A percentile compares a stretch with the other conserved stretches of the same genome.
Evolutionary conservation across 805 yeast species (phyloP).

Genomic region (Soucietia sequanensis): DNA sequence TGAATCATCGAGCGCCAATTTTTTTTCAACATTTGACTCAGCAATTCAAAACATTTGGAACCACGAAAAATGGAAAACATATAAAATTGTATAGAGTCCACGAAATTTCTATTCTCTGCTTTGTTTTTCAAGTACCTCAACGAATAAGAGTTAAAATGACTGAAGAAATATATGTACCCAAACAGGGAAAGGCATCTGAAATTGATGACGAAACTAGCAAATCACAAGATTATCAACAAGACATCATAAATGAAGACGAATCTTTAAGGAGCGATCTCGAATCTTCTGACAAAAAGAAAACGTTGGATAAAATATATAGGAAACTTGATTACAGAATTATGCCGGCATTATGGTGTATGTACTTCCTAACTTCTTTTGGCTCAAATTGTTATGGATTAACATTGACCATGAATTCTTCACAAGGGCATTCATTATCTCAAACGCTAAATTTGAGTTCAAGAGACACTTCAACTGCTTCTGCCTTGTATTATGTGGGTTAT

Average conservation of each 20-base stretch:
- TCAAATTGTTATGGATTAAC: slow-evolving; percentile 75
- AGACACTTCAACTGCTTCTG: slow-evolving; percentile 71
- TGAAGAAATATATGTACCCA: not conserved
- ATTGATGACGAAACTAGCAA: not conserved
- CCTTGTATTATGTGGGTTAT: slow-evolving; percentile 79
- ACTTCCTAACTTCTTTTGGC: slow-evolving; percentile 78
- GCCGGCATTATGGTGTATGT: slow-evolving; percentile 79
- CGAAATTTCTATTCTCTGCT: too few species aligned
- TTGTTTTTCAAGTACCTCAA: not conserved
- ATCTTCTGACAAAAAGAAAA: slow-evolving; percentile 14
- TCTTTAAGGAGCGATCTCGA: not conserved
- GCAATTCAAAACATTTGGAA: too few species aligned
- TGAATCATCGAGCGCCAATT: too few species aligned
- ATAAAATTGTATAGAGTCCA: too few species aligned
- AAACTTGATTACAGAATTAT: slow-evolving; percentile 69
- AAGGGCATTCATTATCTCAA: slow-evolving; percentile 59
- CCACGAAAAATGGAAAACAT: too few species aligned
- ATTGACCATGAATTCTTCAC: slow-evolving; percentile 68
- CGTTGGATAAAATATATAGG: slow-evolving; percentile 55
- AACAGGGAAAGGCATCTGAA: too few species aligned
- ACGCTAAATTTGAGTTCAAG: slow-evolving; percentile 51
- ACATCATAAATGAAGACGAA: slow-evolving; percentile 1
- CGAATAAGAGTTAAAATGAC: not conserved
- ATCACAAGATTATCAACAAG: slow-evolving; percentile 1
- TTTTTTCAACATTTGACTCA: too few species aligned